Evolutionary conservation across 495 filamentous ascomycete species (phyloP).

Genomic region (Tuber aestivum): DNA sequence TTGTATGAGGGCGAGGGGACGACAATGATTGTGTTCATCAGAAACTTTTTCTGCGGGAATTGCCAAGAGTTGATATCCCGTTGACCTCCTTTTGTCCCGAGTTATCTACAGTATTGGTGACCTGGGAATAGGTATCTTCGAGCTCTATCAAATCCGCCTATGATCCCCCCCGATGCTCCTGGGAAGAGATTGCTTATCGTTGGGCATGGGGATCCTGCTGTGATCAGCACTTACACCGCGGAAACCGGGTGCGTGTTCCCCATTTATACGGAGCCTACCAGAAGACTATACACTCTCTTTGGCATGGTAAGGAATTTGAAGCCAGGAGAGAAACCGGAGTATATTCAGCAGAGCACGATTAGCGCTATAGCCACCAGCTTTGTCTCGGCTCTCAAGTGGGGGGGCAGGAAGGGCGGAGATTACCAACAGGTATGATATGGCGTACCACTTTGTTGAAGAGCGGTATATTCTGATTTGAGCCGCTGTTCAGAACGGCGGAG

Average conservation of each 20-base stretch:
- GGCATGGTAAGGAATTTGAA: slow-evolving; percentile 63
- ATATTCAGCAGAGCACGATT: slow-evolving; percentile 54
- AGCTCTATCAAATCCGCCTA: slow-evolving; percentile 53
- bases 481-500: slow-evolving; percentile 61
- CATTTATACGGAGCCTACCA: slow-evolving; percentile 73
- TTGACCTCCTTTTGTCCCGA: slow-evolving; percentile 3
- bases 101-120: not conserved
- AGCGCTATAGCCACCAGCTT: slow-evolving; percentile 49
- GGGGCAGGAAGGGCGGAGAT: slow-evolving; percentile 60
- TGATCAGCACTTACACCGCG: slow-evolving; percentile 63
- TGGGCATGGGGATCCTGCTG: slow-evolving; percentile 67
- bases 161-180: slow-evolving; percentile 51
- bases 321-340: slow-evolving; percentile 60
- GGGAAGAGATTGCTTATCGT: slow-evolving; percentile 50
- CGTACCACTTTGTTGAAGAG: not conserved
- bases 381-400: slow-evolving; percentile 54
- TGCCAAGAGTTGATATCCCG: slow-evolving; percentile 42
- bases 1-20: slow-evolving; percentile 54
- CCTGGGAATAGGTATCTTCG: slow-evolving; percentile 58
- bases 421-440: slow-evolving; percentile 40
- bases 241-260: slow-evolving; percentile 65
- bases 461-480: slow-evolving; percentile 32
- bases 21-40: slow-evolving; percentile 63
- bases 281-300: slow-evolving; percentile 62
- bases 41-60: slow-evolving; percentile 88